phyloP scores from a whole-genome alignment of 768 basidiomycete genomes.

The Auricularia sp. region DNA sequence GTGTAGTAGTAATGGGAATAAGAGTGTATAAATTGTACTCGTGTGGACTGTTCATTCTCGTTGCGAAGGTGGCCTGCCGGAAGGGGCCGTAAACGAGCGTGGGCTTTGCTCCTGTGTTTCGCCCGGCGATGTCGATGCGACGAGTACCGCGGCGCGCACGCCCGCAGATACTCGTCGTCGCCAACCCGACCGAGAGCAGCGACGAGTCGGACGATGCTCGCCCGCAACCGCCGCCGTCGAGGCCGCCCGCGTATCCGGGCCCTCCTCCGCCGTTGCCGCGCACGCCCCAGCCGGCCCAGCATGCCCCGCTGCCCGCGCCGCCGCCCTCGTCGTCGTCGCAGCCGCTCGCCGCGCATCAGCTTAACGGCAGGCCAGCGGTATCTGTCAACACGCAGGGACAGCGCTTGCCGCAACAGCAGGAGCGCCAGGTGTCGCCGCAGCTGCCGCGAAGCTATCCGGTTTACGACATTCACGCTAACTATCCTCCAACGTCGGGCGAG shows the following conservation, averaged over 20 bases:
- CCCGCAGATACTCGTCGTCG: slow-evolving; percentile 37
- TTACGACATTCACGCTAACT: neutral
- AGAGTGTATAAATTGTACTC: no score
- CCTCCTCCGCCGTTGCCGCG: slow-evolving; percentile 14
- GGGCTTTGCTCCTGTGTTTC: neutral
- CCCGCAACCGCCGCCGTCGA: slow-evolving; percentile 6
- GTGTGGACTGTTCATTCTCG: neutral
- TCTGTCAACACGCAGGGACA: slow-evolving; percentile 27
- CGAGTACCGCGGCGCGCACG: neutral
- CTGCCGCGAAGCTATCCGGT: neutral
- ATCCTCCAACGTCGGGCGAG: neutral
- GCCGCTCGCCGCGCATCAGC: neutral
- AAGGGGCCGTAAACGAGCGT: neutral
- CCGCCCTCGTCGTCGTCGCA: slow-evolving; percentile 9
- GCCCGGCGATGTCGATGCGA: neutral
- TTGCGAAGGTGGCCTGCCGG: neutral
- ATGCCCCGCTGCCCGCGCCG: slow-evolving; percentile 14
- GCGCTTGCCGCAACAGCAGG: slow-evolving; percentile 16
- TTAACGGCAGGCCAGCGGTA: slow-evolving; percentile 11
- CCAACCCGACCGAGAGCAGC: slow-evolving; percentile 45
- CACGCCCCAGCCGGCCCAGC: slow-evolving; percentile 21
- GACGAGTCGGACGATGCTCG: slow-evolving; percentile 7
- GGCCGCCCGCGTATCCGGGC: slow-evolving; percentile 19
- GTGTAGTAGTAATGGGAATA: no score
- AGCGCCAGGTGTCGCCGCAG: neutral